These are phyloP conservation scores for Cochlearia excelsa DNA, from an alignment of 345 rosid species.

Conservation along the genomic window DNA sequence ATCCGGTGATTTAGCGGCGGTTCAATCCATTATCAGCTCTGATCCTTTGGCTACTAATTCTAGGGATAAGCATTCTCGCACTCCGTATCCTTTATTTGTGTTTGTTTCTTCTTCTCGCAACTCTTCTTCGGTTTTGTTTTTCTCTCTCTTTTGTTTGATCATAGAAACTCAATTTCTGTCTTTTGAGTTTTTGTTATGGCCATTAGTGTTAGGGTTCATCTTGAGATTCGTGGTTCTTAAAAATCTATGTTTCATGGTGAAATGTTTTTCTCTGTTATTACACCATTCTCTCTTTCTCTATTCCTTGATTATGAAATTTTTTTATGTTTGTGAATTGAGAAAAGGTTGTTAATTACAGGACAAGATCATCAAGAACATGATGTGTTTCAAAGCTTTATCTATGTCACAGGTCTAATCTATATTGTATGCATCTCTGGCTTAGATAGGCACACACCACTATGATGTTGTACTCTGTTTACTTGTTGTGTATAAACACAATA, in stretches of 20 bases:
- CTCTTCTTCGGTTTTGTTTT: constrained; percentile 1
- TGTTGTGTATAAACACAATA: constrained; percentile 7
- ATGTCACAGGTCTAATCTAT: background rate
- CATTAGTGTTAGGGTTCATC: too few relatives aligned
- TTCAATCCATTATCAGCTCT: constrained; percentile 53
- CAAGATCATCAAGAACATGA: background rate
- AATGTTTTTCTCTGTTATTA: background rate
- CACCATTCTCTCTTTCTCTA: background rate
- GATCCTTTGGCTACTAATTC: constrained; percentile 70
- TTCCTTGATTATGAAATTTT: background rate
- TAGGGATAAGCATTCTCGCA: constrained; percentile 94
- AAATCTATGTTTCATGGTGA: background rate
- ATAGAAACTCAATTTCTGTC: background rate
- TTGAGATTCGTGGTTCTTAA: too few relatives aligned
- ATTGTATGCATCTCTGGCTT: background rate
- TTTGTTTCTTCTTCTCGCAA: background rate
- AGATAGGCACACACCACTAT: background rate
- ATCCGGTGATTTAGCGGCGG: constrained; percentile 69
- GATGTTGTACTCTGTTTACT: background rate
- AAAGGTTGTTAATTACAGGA: background rate
- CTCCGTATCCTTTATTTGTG: constrained; percentile 70
- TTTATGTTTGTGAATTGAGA: background rate
- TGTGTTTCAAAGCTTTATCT: background rate
- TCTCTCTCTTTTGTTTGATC: background rate
- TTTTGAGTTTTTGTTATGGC: too few relatives aligned